Percentiles rank a stretch among this genome's conserved stretches.
phyloP scores from a whole-genome alignment of 352 stramenopile species.

The Phytophthora ohioensis region DNA sequence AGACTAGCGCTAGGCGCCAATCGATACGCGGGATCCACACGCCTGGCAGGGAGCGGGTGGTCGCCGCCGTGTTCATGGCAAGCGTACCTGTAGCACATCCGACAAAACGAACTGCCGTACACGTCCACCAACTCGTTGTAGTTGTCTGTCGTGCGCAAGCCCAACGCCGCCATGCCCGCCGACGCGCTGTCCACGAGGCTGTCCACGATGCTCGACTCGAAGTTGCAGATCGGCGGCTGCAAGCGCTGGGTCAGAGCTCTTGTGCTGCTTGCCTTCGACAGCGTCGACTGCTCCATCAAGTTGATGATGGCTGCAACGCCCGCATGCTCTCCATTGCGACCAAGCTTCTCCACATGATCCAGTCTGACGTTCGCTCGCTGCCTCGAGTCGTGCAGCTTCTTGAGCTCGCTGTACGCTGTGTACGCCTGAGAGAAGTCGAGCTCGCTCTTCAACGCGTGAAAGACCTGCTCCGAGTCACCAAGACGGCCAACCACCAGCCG shows the following conservation, averaged over 20 bases:
- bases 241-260: conserved; percentile 40
- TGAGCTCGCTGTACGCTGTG: conserved; percentile 49
- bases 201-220: conserved; percentile 64
- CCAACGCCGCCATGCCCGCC: conserved; percentile 34
- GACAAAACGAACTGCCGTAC: conserved; percentile 89
- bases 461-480: conserved; percentile 44
- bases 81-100: conserved; percentile 93
- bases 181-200: conserved; percentile 24
- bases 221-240: conserved; percentile 51
- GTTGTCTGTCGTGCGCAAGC: conserved; percentile 54
- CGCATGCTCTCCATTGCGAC: conserved; percentile 1
- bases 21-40: conserved; percentile 65
- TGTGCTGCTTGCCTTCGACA: conserved; percentile 22
- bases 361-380: conserved; percentile 17
- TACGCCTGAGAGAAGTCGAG: conserved; percentile 45
- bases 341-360: conserved; percentile 18
- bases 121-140: conserved; percentile 84
- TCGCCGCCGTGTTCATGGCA: conserved; percentile 91
- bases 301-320: conserved; percentile 28
- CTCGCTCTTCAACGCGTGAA: conserved; percentile 46
- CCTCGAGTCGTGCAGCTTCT: conserved; percentile 38
- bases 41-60: conserved; percentile 61
- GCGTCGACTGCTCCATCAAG: conserved; percentile 27
- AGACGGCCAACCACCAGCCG: conserved; percentile 44
- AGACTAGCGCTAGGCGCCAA: conserved; percentile 22